A percentile compares a stretch with the other conserved stretches of the same genome.
phyloP scores from a whole-genome alignment of 371 early-diverging fungal species.

The Mucor racemosus region DNA sequence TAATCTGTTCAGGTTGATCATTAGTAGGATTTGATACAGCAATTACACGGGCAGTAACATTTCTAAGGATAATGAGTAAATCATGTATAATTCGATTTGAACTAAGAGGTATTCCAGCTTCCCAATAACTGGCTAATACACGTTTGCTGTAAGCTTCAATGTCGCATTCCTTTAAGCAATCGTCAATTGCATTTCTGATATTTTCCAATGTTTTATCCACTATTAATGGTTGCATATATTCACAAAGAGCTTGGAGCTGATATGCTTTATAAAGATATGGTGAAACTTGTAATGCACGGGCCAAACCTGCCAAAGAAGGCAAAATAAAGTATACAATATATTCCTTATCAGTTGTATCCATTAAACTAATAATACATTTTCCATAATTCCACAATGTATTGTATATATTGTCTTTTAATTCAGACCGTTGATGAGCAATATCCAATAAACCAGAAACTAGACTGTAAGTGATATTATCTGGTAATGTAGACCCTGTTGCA shows the following conservation, averaged over 20 bases:
- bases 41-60: conserved; percentile 49
- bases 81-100: conserved; percentile 52
- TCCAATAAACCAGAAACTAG: conserved; percentile 56
- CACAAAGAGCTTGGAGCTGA: conserved; percentile 45
- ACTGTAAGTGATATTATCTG: conserved; percentile 46
- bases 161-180: conserved; percentile 29
- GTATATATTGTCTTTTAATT: conserved; percentile 45
- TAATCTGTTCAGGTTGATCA: conserved; percentile 13
- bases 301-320: conserved; percentile 63
- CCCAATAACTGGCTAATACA: conserved; percentile 43
- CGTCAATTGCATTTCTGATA: conserved; percentile 50
- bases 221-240: conserved; percentile 52
- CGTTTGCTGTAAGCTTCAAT: conserved; percentile 27
- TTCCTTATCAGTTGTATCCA: conserved; percentile 21
- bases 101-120: conserved; percentile 45
- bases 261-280: conserved; percentile 45
- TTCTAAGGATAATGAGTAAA: conserved; percentile 53
- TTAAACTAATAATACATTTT: conserved; percentile 21
- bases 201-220: conserved; percentile 43
- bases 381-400: conserved; percentile 35
- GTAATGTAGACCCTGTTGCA: conserved; percentile 30
- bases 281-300: conserved; percentile 61
- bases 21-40: conserved; percentile 16
- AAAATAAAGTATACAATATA: conserved; percentile 56
- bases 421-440: conserved; percentile 44